Percentiles rank a stretch among this genome's conserved stretches.
Conservation (phyloP, 768 basidiomycete species). For the Termitomyces sp. region DNA sequence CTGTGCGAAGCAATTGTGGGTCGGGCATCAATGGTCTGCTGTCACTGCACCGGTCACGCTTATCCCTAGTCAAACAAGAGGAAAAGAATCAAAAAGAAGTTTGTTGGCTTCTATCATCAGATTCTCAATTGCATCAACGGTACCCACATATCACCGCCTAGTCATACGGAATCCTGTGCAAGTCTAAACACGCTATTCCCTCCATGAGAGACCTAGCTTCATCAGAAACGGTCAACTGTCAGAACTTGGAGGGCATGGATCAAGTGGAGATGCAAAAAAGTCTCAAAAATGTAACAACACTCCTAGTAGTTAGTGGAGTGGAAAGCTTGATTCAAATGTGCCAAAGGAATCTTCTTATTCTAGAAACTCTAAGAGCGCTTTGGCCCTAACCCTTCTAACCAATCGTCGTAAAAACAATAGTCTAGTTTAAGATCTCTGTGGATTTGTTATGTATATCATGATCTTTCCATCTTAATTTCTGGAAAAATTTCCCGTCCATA, state of each 20-base stretch:
- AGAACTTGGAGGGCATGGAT: too few species aligned
- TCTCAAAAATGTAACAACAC: too few species aligned
- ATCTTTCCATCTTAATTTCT: not conserved
- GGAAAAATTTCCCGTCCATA: not conserved
- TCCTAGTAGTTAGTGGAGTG: too few species aligned
- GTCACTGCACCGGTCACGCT: too few species aligned
- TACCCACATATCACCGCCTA: too few species aligned
- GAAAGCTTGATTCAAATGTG: too few species aligned
- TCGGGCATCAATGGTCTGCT: not conserved
- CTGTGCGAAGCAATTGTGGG: not conserved
- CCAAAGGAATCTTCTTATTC: too few species aligned
- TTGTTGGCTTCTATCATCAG: not conserved
- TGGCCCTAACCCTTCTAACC: not conserved
- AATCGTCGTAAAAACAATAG: not conserved
- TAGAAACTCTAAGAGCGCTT: not conserved
- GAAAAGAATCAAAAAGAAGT: not conserved
- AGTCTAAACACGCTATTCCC: not conserved
- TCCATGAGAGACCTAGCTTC: not conserved
- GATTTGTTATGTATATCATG: not conserved
- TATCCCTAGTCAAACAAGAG: not conserved
- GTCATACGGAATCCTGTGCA: not conserved
- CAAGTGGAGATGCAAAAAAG: too few species aligned
- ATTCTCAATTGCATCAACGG: too few species aligned
- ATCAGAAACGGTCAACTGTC: too few species aligned
- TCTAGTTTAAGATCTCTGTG: not conserved